phyloP scores from a whole-genome alignment of 176 grass and related monocot genomes.

The Calamus simplicifolius region DNA sequence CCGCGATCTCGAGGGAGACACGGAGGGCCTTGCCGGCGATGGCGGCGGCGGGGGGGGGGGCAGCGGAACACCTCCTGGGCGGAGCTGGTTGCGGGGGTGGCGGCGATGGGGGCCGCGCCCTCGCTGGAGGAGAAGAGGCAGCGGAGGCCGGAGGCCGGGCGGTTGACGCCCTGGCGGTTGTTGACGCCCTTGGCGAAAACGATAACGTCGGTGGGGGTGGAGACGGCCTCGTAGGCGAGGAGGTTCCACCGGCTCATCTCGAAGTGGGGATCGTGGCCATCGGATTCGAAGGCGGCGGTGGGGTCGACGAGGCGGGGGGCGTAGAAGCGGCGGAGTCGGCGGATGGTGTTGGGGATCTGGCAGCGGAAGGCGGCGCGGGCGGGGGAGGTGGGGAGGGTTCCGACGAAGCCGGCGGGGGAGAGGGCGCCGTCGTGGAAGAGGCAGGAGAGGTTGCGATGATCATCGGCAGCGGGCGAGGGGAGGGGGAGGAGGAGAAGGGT shows the following conservation, averaged over 20 bases:
- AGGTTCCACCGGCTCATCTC: constrained; percentile 40
- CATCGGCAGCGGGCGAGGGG: background rate
- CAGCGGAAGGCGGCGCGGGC: constrained; percentile 26
- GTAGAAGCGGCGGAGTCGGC: constrained; percentile 23
- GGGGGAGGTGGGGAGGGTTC: background rate
- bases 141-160: constrained; percentile 14
- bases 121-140: constrained; percentile 31
- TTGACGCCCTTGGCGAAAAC: constrained; percentile 69
- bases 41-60: constrained; percentile 20
- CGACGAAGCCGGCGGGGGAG: constrained; percentile 28
- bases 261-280: background rate
- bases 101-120: constrained; percentile 10
- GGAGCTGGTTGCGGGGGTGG: constrained; percentile 25
- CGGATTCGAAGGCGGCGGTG: background rate
- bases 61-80: constrained; percentile 77
- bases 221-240: constrained; percentile 49
- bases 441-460: constrained; percentile 24
- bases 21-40: background rate
- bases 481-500: constrained; percentile 41
- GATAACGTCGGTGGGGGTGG: constrained; percentile 28
- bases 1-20: constrained; percentile 16
- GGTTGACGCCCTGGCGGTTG: constrained; percentile 27
- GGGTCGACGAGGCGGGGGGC: constrained; percentile 25
- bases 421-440: constrained; percentile 22
- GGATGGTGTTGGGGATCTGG: constrained; percentile 28